Base-by-base conservation (phyloP, 176 grass and related monocot genomes). In the Elymus sibiricus region DNA sequence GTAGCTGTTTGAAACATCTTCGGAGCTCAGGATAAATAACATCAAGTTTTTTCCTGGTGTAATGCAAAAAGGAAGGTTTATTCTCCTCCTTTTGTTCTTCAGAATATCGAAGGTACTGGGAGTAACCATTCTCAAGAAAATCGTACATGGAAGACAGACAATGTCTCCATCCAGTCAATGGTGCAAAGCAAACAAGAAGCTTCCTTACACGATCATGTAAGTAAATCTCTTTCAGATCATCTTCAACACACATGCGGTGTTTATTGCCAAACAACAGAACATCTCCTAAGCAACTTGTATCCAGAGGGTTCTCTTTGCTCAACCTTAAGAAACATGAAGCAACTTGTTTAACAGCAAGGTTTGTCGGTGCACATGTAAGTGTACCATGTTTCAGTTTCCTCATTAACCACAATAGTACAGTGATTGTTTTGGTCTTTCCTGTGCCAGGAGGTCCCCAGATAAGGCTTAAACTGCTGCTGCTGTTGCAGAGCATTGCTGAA, bases 401-500 rank as follows among this genome's bases (percentile, higher is more conserved):
- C 86, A 95, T 75, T 74, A 89, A 65, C 86, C 88, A 88, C 40
- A 95, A 28, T 5, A 95, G 56, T 9, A 85, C 87, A 75, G 79
- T 84, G 55, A 82, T 82, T 14, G 93, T 93, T 82, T 93, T 95
- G 17, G 90, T 95, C 78, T 95, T 93, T 59, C 93, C 90, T 21
- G 90, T 93, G 39, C 88, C 93, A 62, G 90, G 93, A 64, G 93
- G 93, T 32, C 93, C 93, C 90, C 90, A 95, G 42, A 95, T 89
- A 74, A 95, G 88, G 70, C 79, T 93, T 46, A 93, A 82, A 40
- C 79, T 78, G 83, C 79, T 87, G 72, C 24, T 62, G 21, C 29
- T 43, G 8, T 21, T 63, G 84, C 60, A 35, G 29, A 91, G 71
- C 74, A 70, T 84, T 65, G 70, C 79, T 49, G 88, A 91, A 58